Evolutionary conservation across 1,284 basidiomycete species (phyloP).

Genomic region (Fomitiporia mediterranea): DNA sequence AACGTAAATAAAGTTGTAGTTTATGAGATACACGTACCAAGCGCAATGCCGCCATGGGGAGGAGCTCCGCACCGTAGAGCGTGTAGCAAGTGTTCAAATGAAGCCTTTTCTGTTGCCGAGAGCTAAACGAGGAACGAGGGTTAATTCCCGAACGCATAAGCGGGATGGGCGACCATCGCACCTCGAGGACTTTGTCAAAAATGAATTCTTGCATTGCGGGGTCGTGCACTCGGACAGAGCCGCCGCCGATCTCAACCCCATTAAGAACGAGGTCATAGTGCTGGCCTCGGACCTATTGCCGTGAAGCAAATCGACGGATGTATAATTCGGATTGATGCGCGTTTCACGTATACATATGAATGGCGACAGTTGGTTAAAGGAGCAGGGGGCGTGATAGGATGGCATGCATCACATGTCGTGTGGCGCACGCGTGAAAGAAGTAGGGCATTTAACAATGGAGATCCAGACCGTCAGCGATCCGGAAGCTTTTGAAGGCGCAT

Average conservation of each 20-base stretch:
- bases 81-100: constrained; percentile 82
- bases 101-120: constrained; percentile 59
- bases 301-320: neutral
- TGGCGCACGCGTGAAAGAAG: neutral
- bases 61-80: constrained; percentile 88
- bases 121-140: constrained; percentile 44
- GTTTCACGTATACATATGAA: too few relatives aligned
- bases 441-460: neutral
- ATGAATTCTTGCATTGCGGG: constrained; percentile 80
- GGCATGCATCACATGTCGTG: neutral
- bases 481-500: constrained; percentile 7
- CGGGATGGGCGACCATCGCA: constrained; percentile 31
- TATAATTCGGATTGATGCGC: neutral
- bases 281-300: constrained; percentile 76
- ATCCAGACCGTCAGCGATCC: constrained; percentile 12
- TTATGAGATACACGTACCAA: constrained; percentile 54
- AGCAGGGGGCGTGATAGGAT: neutral
- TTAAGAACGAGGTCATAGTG: constrained; percentile 98
- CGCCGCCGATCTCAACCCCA: constrained; percentile 91
- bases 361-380: neutral
- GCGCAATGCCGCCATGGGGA: constrained; percentile 92
- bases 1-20: constrained; percentile 10
- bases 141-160: constrained; percentile 5
- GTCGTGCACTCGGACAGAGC: constrained; percentile 91
- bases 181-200: constrained; percentile 75